Base-by-base conservation (phyloP, 305 asterid species). In the Rubia tinctorum region DNA sequence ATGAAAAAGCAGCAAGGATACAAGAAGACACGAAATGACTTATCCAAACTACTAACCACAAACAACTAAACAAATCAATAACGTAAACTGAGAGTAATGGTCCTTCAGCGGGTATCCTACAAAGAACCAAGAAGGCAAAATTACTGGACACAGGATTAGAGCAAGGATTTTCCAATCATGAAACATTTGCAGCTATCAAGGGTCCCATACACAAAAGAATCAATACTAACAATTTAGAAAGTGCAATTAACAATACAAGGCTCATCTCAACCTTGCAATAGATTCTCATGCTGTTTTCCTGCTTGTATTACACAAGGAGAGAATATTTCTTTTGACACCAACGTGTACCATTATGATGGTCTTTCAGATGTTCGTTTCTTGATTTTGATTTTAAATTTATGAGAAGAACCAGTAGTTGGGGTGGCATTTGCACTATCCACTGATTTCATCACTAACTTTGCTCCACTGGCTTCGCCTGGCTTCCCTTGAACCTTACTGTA, bases 51-150 rank as follows among this genome's bases (percentile, higher is more conserved):
- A 37, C 4, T 37, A 37, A 3, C 40, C 40, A 37, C 40, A 37
- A 37, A 37, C 40, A 37, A 37, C 40, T 34, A 34, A 34, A 37
- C 40, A 37, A 5, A 37, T 37, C 40, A 95, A 59, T n/a, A 95
- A 76, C 1, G 98, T 93, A 84, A 95, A 95, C 78, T 95, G 93
- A 30, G 98, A 95, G 86, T 87, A 91, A 78, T 84, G 88, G 66
- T 88, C 95, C 3, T 85, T 68, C 39, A 87, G 15, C 0, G 82
- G 81, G 84, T 91, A 95, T 37, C 7, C 6, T 37, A 37, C 40
- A 37, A 37, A 4, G 40, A 7, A 37, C 40, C 7, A 37, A 37
- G 3, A 37, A 37, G 40, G 40, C 40, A 4, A 37, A 37, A 37
- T 37, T 37, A 6, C 0, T 6, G 3, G 40, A 37, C 40, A 37